Evolutionary conservation across 2,329 filamentous ascomycete species (phyloP).

Genomic region (Pestalotiopsis fici): DNA sequence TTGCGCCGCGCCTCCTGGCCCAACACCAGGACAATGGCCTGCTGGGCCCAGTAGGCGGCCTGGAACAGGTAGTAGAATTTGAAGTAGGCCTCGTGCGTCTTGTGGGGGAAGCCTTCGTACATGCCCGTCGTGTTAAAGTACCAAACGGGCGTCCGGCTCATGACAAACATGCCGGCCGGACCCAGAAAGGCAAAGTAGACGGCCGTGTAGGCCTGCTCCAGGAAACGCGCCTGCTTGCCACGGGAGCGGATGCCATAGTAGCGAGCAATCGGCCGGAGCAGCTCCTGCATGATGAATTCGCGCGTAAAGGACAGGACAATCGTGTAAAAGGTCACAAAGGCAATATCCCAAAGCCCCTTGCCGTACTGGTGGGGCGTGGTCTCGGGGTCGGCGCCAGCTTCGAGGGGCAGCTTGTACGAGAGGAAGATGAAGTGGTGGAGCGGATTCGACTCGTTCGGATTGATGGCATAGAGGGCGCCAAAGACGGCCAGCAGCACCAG

Average conservation of each 20-base stretch:
- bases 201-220: slow-evolving; percentile 95
- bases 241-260: slow-evolving; percentile 69
- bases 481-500: slow-evolving; percentile 67
- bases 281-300: slow-evolving; percentile 92
- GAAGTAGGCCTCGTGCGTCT: slow-evolving; percentile 76
- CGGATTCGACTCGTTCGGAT: slow-evolving; percentile 78
- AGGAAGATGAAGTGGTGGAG: slow-evolving; percentile 84
- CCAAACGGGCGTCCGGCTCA: slow-evolving; percentile 90
- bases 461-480: slow-evolving; percentile 69
- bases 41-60: slow-evolving; percentile 94
- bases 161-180: slow-evolving; percentile 84
- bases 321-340: slow-evolving; percentile 87
- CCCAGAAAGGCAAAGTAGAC: slow-evolving; percentile 85
- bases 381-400: slow-evolving; percentile 37
- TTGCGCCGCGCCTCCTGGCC: slow-evolving; percentile 92
- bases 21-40: slow-evolving; percentile 83
- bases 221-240: slow-evolving; percentile 85
- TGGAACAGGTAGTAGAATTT: slow-evolving; percentile 97
- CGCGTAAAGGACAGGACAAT: slow-evolving; percentile 89
- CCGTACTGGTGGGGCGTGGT: slow-evolving; percentile 68
- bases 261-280: slow-evolving; percentile 76
- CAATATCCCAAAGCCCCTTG: slow-evolving; percentile 84
- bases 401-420: slow-evolving; percentile 73
- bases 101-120: slow-evolving; percentile 87
- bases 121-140: slow-evolving; percentile 91